A percentile compares a stretch with the other conserved stretches of the same genome.
Evolutionary conservation across 2,329 filamentous ascomycete species (phyloP).

Genomic region (Botryosphaeria agaves): DNA sequence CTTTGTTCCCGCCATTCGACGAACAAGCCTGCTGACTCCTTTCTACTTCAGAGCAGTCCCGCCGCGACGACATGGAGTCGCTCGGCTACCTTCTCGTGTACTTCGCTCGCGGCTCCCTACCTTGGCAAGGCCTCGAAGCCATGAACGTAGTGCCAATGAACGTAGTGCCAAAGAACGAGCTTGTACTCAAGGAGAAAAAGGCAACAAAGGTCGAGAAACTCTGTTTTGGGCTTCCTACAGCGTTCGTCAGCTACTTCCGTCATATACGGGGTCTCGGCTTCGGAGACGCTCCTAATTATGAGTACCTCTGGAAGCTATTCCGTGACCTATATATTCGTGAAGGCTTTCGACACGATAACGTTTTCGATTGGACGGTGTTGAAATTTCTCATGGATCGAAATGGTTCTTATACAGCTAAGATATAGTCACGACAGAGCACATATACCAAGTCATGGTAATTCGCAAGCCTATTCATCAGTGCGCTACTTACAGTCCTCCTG

Average conservation of each 20-base stretch:
- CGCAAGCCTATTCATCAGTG: background rate
- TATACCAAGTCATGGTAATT: background rate
- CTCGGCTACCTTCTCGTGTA: conserved; percentile 12
- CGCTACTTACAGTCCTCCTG: background rate
- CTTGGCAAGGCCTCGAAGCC: conserved; percentile 12
- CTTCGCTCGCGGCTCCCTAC: conserved; percentile 10
- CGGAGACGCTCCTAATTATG: conserved; percentile 8
- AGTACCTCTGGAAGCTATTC: conserved; percentile 7
- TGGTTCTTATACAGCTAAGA: background rate
- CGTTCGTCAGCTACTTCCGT: conserved; percentile 8
- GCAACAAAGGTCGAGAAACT: conserved; percentile 7
- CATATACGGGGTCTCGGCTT: conserved; percentile 5
- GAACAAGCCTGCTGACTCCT: conserved; percentile 5
- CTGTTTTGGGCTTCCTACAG: conserved; percentile 7
- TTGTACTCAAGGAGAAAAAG: conserved; percentile 9
- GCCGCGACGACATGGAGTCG: conserved; percentile 12
- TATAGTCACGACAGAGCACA: background rate
- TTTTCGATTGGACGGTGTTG: conserved; percentile 10
- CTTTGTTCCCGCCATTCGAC: conserved; percentile 1
- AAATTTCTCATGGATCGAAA: conserved; percentile 1
- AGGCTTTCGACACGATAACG: conserved; percentile 8
- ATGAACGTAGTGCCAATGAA: no score
- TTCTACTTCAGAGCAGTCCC: conserved; percentile 9
- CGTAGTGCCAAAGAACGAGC: conserved; percentile 2
- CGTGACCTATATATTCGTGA: conserved; percentile 6